Percentiles rank a stretch among this genome's conserved stretches.
Conservation (phyloP, 805 yeast species). For the Candida dajiaensis region DNA sequence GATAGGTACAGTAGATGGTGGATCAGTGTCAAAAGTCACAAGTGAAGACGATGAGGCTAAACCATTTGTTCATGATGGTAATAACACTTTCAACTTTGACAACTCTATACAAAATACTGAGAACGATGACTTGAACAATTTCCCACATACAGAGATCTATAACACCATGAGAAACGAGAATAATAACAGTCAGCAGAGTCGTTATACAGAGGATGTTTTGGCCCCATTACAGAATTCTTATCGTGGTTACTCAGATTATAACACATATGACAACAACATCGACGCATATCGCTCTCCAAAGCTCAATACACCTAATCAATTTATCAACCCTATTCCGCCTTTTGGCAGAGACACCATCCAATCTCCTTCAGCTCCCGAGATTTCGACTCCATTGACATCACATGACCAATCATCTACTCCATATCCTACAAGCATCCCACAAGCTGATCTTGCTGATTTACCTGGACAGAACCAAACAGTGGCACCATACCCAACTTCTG, state of each 20-base stretch:
- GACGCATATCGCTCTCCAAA: slow-evolving; percentile 1
- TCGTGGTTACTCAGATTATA: slow-evolving; percentile 16
- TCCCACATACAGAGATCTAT: slow-evolving; percentile 14
- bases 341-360: background rate
- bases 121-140: slow-evolving; percentile 15
- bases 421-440: slow-evolving; percentile 14
- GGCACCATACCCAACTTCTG: slow-evolving; percentile 17
- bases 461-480: background rate
- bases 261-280: background rate
- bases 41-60: slow-evolving; percentile 14
- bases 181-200: slow-evolving; percentile 5
- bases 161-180: slow-evolving; percentile 16
- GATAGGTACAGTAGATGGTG: slow-evolving; percentile 24
- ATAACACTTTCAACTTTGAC: slow-evolving; percentile 8
- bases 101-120: slow-evolving; percentile 10
- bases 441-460: slow-evolving; percentile 3
- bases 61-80: slow-evolving; percentile 14
- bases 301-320: background rate
- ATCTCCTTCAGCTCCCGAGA: background rate
- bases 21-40: slow-evolving; percentile 7
- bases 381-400: slow-evolving; percentile 1
- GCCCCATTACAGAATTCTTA: slow-evolving; percentile 18
- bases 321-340: background rate
- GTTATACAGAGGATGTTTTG: slow-evolving; percentile 11
- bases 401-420: slow-evolving; percentile 8